Percentiles rank a stretch among this genome's conserved stretches.
Evolutionary conservation across 495 filamentous ascomycete genomes (phyloP).

Genomic region (Astrothelium macrocarpum): DNA sequence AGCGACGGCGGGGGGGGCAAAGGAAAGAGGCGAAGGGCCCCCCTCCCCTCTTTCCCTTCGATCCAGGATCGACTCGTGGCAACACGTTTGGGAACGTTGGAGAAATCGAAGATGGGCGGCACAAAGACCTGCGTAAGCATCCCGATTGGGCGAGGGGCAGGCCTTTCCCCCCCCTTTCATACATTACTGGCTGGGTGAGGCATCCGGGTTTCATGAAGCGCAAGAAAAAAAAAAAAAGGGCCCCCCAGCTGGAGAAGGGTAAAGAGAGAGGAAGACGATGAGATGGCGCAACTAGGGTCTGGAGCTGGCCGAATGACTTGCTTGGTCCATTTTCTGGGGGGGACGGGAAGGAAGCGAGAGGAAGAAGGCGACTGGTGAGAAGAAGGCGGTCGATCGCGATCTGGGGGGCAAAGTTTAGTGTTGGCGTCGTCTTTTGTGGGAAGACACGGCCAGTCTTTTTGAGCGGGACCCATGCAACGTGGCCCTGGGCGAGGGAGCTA

Average conservation of each 20-base stretch:
- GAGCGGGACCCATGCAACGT: background rate
- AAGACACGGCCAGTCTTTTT: too few relatives aligned
- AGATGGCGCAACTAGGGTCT: background rate
- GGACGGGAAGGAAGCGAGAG: background rate
- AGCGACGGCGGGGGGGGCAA: background rate
- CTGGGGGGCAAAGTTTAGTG: too few relatives aligned
- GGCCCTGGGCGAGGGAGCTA: too few relatives aligned
- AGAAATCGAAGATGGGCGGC: background rate
- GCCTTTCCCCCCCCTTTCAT: background rate
- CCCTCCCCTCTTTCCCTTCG: background rate
- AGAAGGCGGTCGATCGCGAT: background rate
- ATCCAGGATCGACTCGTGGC: background rate
- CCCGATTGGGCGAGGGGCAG: background rate
- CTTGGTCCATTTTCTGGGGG: background rate
- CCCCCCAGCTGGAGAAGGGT: background rate
- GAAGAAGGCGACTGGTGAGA: background rate
- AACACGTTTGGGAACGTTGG: background rate
- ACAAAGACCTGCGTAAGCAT: background rate
- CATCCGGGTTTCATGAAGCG: too few relatives aligned
- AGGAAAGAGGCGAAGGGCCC: too few relatives aligned
- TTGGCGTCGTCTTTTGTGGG: too few relatives aligned
- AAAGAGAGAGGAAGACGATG: background rate
- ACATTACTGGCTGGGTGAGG: background rate
- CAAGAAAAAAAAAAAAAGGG: background rate
- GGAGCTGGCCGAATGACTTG: background rate